A percentile compares a stretch with the other conserved stretches of the same genome.
Conservation (phyloP, 768 basidiomycete genomes). For the Agaricus bisporus region DNA sequence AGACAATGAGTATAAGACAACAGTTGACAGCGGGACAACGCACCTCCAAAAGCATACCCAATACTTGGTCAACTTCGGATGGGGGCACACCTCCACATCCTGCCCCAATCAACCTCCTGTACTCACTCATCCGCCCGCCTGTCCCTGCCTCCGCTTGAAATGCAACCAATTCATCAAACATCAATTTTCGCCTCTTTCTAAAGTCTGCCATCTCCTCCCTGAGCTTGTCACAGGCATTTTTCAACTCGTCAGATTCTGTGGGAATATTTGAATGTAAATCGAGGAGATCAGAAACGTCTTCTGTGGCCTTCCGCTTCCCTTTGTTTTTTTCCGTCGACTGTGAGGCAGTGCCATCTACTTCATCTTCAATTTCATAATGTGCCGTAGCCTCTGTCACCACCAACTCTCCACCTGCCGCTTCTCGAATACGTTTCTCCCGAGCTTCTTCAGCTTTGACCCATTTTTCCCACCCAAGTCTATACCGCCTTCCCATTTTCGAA, state of each 20-base stretch:
- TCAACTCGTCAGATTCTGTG: slow-evolving; percentile 47
- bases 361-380: slow-evolving; percentile 37
- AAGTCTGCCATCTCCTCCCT: slow-evolving; percentile 61
- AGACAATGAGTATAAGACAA: background rate
- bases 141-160: slow-evolving; percentile 91
- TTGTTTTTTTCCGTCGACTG: slow-evolving; percentile 39
- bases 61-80: slow-evolving; percentile 82
- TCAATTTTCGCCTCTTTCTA: slow-evolving; percentile 59
- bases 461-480: slow-evolving; percentile 86
- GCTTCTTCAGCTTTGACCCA: slow-evolving; percentile 85
- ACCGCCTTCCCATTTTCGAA: slow-evolving; percentile 74
- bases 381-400: slow-evolving; percentile 38
- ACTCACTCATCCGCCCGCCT: slow-evolving; percentile 82
- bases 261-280: slow-evolving; percentile 54
- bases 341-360: slow-evolving; percentile 34
- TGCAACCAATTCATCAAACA: slow-evolving; percentile 71
- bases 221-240: slow-evolving; percentile 50
- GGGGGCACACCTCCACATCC: slow-evolving; percentile 85
- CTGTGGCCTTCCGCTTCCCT: slow-evolving; percentile 51
- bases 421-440: slow-evolving; percentile 65
- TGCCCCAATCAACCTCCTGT: slow-evolving; percentile 81
- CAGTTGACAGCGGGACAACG: slow-evolving; percentile 15
- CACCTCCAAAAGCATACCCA: slow-evolving; percentile 83
- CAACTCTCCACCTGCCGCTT: slow-evolving; percentile 53
- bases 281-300: slow-evolving; percentile 62